Evolutionary conservation across 768 basidiomycete genomes (phyloP).

Genomic region (Auriscalpium vulgare): DNA sequence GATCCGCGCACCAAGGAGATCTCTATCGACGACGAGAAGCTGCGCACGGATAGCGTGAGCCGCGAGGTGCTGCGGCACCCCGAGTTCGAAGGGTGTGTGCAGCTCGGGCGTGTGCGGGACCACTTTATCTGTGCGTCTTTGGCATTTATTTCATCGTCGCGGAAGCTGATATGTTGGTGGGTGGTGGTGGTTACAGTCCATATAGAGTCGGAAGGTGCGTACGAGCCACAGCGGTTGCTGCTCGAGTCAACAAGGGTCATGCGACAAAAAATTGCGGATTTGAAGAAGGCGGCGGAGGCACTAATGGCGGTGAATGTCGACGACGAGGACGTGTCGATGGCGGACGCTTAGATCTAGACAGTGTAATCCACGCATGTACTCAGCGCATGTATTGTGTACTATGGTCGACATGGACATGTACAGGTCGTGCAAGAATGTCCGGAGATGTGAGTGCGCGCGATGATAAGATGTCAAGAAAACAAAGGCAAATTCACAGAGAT

Average conservation of each 20-base stretch:
- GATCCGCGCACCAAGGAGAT: conserved; percentile 50
- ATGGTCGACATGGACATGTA: too few relatives aligned
- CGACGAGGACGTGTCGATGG: conserved; percentile 49
- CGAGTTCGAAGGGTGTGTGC: conserved; percentile 79
- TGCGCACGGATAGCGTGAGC: conserved; percentile 83
- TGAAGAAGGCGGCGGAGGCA: conserved; percentile 52
- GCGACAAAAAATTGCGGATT: conserved; percentile 63
- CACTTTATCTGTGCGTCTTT: conserved; percentile 77
- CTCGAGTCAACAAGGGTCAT: conserved; percentile 77
- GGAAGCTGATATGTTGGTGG: conserved; percentile 1
- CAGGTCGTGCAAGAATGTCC: too few relatives aligned
- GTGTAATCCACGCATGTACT: too few relatives aligned
- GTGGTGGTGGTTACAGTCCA: conserved; percentile 45
- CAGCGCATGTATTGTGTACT: too few relatives aligned
- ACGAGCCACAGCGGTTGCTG: conserved; percentile 75
- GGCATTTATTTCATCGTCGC: background rate
- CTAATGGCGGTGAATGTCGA: conserved; percentile 34
- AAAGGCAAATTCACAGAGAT: too few relatives aligned
- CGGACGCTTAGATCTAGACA: conserved; percentile 15
- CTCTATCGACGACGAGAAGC: conserved; percentile 51
- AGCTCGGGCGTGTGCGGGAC: conserved; percentile 81
- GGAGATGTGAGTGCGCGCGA: too few relatives aligned
- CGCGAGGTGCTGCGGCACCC: conserved; percentile 88
- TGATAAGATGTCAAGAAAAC: too few relatives aligned
- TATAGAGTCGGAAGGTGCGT: conserved; percentile 87